Base-by-base conservation (phyloP, 164 flowering plant genomes). In the Liriodendron chinense region DNA sequence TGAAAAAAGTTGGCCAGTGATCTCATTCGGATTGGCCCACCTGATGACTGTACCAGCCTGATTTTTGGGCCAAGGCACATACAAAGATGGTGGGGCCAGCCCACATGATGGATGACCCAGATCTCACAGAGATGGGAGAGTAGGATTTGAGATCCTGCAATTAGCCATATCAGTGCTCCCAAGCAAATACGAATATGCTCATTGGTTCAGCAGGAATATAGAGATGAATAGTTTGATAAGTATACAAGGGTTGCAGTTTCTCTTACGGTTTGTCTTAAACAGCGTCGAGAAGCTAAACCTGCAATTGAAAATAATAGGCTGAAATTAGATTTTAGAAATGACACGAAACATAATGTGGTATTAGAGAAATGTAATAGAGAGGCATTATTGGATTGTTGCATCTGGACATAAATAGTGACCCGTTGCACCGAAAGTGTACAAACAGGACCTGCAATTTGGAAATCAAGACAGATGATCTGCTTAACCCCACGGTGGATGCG, bases 251-350 rank as follows among this genome's bases (percentile, higher is more conserved):
- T 14, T 53, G 2, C n/a, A 56, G 56, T 57, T 67, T 21, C 12
- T 10, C 97, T 89, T 83, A 93, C 93, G 86, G 26, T 91, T 87
- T 78, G 87, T 82, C 83, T 86, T 87, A 73, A 93, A 93, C 72
- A 90, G 77, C 1, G 97, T 93, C n/a, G 97, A 91, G 79, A 91
- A 85, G 84, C 96, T 93, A 82, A 93, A 93, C 93, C 96, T 93
- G 95, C 77, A 81, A 72, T 28, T 21, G 2, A 7, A 20, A 63
- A 65, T 1, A 82, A 34, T 53, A 72, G 71, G 66, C 23, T 14
- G 12, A 71, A 10, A 34, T 65, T 59, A 25, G 68, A 69, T 49
- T 22, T 7, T 0, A 24, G 10, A 53, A 53, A 1, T 16, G 18
- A 53, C 59, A 53, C 18, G 2, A 53, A 53, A 53, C 59, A 10